Conservation (phyloP, 371 early-diverging fungal genomes). For the Smittium mucronatum region DNA sequence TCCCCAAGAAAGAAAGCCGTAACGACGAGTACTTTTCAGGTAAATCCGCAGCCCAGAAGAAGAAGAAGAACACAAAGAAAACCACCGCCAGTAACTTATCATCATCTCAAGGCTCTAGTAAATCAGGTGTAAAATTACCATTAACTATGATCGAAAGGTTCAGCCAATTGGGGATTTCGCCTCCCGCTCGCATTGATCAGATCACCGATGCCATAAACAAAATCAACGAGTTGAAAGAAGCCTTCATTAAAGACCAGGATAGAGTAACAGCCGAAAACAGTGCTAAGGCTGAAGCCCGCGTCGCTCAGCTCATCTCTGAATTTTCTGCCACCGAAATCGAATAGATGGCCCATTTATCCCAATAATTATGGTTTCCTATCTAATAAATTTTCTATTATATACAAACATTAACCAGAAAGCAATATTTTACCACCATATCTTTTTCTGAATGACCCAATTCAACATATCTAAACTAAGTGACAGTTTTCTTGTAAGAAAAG, state of each 20-base stretch:
- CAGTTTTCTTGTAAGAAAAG: too few relatives aligned
- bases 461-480: too few relatives aligned
- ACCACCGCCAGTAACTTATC: slow-evolving; percentile 13
- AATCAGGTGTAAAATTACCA: slow-evolving; percentile 36
- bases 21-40: slow-evolving; percentile 65
- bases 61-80: slow-evolving; percentile 43
- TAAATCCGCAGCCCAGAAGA: slow-evolving; percentile 38
- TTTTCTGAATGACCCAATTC: too few relatives aligned
- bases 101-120: slow-evolving; percentile 8
- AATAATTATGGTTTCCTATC: too few relatives aligned
- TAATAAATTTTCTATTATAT: too few relatives aligned
- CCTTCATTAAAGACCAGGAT: slow-evolving; percentile 61
- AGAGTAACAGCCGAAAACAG: slow-evolving; percentile 70
- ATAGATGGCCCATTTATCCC: too few relatives aligned
- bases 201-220: slow-evolving; percentile 54
- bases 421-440: too few relatives aligned
- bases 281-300: slow-evolving; percentile 73
- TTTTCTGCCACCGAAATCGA: neutral
- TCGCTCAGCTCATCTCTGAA: slow-evolving; percentile 47
- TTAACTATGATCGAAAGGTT: slow-evolving; percentile 70
- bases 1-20: slow-evolving; percentile 53
- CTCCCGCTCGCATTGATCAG: slow-evolving; percentile 61
- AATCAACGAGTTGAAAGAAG: slow-evolving; percentile 52
- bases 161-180: slow-evolving; percentile 59
- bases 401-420: too few relatives aligned